Conservation (phyloP, 805 yeast species). For the Candida insectorum region DNA sequence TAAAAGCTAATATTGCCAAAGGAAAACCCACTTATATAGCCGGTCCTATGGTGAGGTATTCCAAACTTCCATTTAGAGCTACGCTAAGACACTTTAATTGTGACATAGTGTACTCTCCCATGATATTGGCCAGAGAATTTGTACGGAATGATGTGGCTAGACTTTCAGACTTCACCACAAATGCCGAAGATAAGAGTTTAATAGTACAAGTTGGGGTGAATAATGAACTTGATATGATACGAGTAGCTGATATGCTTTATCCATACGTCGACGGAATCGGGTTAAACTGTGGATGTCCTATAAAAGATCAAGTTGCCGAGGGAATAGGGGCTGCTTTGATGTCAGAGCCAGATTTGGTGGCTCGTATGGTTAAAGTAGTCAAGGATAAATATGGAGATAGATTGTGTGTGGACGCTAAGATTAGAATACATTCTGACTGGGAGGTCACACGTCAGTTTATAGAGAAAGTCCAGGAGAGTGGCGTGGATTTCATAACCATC, state of each 20-base stretch:
- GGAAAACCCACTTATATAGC: conserved; percentile 39
- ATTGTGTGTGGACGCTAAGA: conserved; percentile 86
- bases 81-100: conserved; percentile 64
- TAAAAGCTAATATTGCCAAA: conserved; percentile 19
- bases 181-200: conserved; percentile 62
- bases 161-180: conserved; percentile 80
- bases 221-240: conserved; percentile 73
- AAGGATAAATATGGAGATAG: conserved; percentile 67
- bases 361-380: conserved; percentile 80
- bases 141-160: conserved; percentile 82
- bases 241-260: conserved; percentile 84
- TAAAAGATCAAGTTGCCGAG: conserved; percentile 88
- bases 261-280: conserved; percentile 94
- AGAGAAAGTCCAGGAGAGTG: conserved; percentile 71
- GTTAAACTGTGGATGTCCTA: conserved; percentile 96
- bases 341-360: conserved; percentile 75
- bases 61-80: conserved; percentile 88
- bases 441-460: conserved; percentile 73
- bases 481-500: conserved; percentile 90
- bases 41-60: conserved; percentile 98
- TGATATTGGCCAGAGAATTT: conserved; percentile 95
- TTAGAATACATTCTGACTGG: conserved; percentile 77
- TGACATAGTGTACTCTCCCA: conserved; percentile 90
- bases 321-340: conserved; percentile 97
- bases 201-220: conserved; percentile 91